Evolutionary conservation across 2,329 filamentous ascomycete species (phyloP).

Genomic region (Fusarium nygamai): DNA sequence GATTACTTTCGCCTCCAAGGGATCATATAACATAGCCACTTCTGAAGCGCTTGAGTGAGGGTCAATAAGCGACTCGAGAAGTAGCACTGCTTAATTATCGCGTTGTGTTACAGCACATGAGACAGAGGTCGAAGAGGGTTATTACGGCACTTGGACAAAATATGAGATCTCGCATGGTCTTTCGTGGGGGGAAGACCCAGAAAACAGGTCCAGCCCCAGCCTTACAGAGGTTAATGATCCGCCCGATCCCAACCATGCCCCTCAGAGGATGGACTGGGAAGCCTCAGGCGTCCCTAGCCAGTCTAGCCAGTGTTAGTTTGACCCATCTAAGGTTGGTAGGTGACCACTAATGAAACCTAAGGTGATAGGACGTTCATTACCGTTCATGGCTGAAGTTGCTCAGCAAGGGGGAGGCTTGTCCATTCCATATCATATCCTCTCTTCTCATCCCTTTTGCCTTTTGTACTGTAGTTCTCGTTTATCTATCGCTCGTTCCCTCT

Average conservation of each 20-base stretch:
- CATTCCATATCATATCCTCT: slow-evolving; percentile 17
- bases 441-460: background rate
- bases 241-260: background rate
- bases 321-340: background rate
- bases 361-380: background rate
- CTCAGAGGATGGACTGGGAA: slow-evolving; percentile 15
- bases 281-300: background rate
- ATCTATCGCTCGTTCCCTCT: background rate
- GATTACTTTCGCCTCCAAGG: background rate
- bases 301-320: background rate
- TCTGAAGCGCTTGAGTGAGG: slow-evolving; percentile 2
- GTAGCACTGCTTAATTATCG: background rate
- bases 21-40: background rate
- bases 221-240: slow-evolving; percentile 22
- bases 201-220: slow-evolving; percentile 17
- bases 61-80: background rate
- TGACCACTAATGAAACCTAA: background rate
- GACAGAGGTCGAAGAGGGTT: background rate
- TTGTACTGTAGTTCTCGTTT: background rate
- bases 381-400: slow-evolving; percentile 26
- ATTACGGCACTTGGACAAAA: slow-evolving; percentile 1
- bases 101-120: background rate
- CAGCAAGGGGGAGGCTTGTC: slow-evolving; percentile 7
- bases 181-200: slow-evolving; percentile 7
- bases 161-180: background rate